Evolutionary conservation across 2,329 filamentous ascomycete species (phyloP).

Genomic region (Colletotrichum brevisporum): DNA sequence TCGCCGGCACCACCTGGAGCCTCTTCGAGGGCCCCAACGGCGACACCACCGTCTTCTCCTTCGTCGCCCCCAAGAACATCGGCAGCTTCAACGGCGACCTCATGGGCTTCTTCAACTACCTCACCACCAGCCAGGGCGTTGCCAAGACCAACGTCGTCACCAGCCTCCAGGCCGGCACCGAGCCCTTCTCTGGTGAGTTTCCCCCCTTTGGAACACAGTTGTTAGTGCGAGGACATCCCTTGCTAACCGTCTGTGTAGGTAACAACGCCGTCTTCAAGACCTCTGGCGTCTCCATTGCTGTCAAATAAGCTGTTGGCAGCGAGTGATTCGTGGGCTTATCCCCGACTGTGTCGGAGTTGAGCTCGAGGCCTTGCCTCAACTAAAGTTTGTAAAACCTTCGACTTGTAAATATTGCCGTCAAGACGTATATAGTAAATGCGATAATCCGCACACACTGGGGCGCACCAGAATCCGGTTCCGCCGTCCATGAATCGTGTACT

Average conservation of each 20-base stretch:
- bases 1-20: constrained; percentile 67
- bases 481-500: too few relatives aligned
- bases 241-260: constrained; percentile 46
- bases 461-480: too few relatives aligned
- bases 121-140: constrained; percentile 61
- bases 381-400: background rate
- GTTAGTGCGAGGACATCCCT: too few relatives aligned
- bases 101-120: constrained; percentile 68
- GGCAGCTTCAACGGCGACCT: constrained; percentile 69
- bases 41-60: constrained; percentile 71
- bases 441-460: too few relatives aligned
- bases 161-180: constrained; percentile 68
- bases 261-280: constrained; percentile 49
- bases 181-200: constrained; percentile 64
- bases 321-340: background rate
- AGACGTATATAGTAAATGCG: constrained; percentile 11
- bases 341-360: background rate
- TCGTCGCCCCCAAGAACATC: constrained; percentile 53
- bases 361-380: background rate
- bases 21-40: constrained; percentile 71
- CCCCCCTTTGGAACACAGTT: background rate
- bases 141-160: constrained; percentile 65
- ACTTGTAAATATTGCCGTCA: constrained; percentile 9
- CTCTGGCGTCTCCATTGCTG: constrained; percentile 30
- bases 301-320: background rate